Percentiles rank a stretch among this genome's conserved stretches.
phyloP scores from a whole-genome alignment of 176 grass and related monocot species.

The Thinopyrum elongatum region DNA sequence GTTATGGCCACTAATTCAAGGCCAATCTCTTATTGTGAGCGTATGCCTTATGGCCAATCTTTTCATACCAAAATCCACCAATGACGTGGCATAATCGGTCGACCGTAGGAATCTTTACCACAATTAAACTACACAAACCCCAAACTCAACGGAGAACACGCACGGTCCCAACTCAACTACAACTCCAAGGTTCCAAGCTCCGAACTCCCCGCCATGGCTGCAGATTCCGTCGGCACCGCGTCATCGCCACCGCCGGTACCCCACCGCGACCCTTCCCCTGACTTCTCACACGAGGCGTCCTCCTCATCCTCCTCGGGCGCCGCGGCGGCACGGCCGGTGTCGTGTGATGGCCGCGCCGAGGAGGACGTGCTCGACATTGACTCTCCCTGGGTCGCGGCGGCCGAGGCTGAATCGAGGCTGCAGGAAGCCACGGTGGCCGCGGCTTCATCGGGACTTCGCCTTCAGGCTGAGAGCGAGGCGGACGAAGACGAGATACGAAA shows the following conservation, averaged over 20 bases:
- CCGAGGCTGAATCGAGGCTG: constrained; percentile 24
- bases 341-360: background rate
- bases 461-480: no score
- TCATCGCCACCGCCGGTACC: background rate
- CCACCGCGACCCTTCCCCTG: background rate
- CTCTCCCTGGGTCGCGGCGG: constrained; percentile 21
- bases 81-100: no score
- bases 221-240: background rate
- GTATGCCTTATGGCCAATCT: no score
- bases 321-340: background rate
- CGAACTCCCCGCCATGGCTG: constrained; percentile 23
- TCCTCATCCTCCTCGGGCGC: background rate
- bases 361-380: constrained; percentile 38
- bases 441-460: background rate
- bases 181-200: background rate
- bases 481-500: no score
- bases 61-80: no score
- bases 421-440: background rate
- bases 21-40: no score
- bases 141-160: no score
- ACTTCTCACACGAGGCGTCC: background rate
- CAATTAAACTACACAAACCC: no score
- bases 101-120: no score
- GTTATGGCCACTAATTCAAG: no score
- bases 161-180: background rate